Percentiles rank a stretch among this genome's conserved stretches.
phyloP scores from a whole-genome alignment of 2,329 filamentous ascomycete species.

The Diplodia mutila region DNA sequence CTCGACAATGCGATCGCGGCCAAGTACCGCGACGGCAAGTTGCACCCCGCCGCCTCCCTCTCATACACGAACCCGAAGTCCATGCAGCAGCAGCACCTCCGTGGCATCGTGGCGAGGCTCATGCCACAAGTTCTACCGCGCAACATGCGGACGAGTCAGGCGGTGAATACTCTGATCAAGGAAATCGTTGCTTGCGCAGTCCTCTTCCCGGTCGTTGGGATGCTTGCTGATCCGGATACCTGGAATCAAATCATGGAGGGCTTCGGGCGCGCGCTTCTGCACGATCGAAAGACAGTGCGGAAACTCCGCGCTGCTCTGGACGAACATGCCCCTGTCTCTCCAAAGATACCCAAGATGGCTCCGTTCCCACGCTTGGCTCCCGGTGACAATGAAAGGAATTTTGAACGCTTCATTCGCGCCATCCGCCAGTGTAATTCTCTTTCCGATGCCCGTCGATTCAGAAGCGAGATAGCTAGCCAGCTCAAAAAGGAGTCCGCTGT shows the following conservation, averaged over 20 bases:
- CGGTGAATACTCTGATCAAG: slow-evolving; percentile 78
- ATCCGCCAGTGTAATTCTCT: slow-evolving; percentile 88
- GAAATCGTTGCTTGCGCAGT: slow-evolving; percentile 96
- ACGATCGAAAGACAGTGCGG: slow-evolving; percentile 92
- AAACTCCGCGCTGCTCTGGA: slow-evolving; percentile 90
- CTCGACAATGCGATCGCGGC: slow-evolving; percentile 93
- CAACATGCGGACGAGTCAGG: slow-evolving; percentile 74
- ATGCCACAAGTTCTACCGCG: slow-evolving; percentile 75
- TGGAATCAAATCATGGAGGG: slow-evolving; percentile 98
- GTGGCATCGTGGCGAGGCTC: slow-evolving; percentile 71
- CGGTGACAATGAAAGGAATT: slow-evolving; percentile 85
- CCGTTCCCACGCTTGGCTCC: slow-evolving; percentile 79
- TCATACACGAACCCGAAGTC: slow-evolving; percentile 82
- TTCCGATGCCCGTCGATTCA: slow-evolving; percentile 88
- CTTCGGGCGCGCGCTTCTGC: slow-evolving; percentile 81
- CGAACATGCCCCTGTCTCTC: slow-evolving; percentile 84
- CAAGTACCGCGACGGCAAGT: slow-evolving; percentile 84
- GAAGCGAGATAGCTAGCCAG: slow-evolving; percentile 90
- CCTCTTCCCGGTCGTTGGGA: slow-evolving; percentile 75
- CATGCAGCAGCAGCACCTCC: slow-evolving; percentile 85
- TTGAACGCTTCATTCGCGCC: slow-evolving; percentile 89
- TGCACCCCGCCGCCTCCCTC: slow-evolving; percentile 84
- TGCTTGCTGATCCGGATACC: slow-evolving; percentile 88
- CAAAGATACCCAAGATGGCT: slow-evolving; percentile 65
- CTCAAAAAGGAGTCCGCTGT: slow-evolving; percentile 80